Evolutionary conservation across 1,139 yeast species (phyloP), one percentile per base, ranked within the genome.

Genomic region (Saccharomycopsis crataegensis): DNA sequence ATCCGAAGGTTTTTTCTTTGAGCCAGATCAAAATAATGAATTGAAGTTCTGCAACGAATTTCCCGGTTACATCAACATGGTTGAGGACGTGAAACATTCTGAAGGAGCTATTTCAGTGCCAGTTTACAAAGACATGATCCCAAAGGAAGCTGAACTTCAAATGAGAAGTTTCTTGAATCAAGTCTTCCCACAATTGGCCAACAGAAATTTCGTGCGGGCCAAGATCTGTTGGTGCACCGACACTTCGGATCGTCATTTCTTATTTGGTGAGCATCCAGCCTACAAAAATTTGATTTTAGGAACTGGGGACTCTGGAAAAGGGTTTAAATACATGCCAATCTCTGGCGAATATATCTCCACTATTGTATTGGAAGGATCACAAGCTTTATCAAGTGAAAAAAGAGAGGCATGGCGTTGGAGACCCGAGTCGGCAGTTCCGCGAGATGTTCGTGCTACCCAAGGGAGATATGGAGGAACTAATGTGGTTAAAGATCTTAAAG

Each of bases 211-310:
- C 1, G 45, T 67, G 22, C 69, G 68, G 48, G 66, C 70, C 38
- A 74, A 74, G 59, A 62, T 70, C 5, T 75, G 80, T 59, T 76
- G 80, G 80, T 69, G 74, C 49, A 75, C 75, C 7, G 80, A 76
- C 58, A 70, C 78, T 9, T 60, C 71, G 1, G 71, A 70, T 49
- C 66, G 73, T 12, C 67, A 75, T 56, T 75, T 75, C 54, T 62
- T 76, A 8, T 70, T 76, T 43, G 79, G 74, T 58, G 59, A 62
- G 17, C 69, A 70, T 11, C 80, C 80, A 0, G 57, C 54, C 11
- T 67, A 68, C 31, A 14, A 36, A 3, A 31, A 28, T 11, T 61
- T 73, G 1, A 68, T 59, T 49, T 69, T 73, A 8, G 77, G 76
- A 0, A 64, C 75, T 7, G 80, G 80, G 32, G 77, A 73, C 60